phyloP scores from a whole-genome alignment of 2,329 filamentous ascomycete genomes.

The Byssothecium circinans region DNA sequence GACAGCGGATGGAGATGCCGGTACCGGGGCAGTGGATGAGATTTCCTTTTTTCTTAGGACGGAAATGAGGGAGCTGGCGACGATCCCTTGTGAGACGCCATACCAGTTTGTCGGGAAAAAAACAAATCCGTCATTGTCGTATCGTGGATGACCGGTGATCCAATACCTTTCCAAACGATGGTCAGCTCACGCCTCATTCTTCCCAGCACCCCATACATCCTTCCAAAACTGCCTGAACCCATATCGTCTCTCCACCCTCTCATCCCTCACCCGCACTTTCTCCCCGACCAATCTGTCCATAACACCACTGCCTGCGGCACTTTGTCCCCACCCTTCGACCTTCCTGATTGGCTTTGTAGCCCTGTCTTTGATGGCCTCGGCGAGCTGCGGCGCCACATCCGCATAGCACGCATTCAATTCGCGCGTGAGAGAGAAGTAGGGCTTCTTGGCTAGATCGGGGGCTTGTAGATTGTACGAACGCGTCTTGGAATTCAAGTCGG shows the following conservation, averaged over 20 bases:
- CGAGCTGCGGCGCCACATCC: conserved; percentile 77
- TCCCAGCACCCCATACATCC: conserved; percentile 63
- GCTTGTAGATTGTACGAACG: conserved; percentile 95
- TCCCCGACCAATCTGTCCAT: conserved; percentile 62
- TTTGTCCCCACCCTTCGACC: conserved; percentile 40
- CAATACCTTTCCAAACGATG: neutral
- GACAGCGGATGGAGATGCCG: too few species aligned
- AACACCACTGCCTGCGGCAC: conserved; percentile 53
- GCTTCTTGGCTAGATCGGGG: conserved; percentile 87
- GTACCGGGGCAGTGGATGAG: too few species aligned
- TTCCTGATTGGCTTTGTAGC: conserved; percentile 55
- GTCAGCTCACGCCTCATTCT: too few species aligned
- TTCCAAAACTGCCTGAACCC: conserved; percentile 88
- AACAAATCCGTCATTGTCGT: too few species aligned
- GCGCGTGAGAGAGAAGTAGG: conserved; percentile 81
- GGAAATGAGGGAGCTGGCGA: too few species aligned
- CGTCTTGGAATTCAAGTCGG: conserved; percentile 75
- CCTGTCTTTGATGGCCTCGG: conserved; percentile 70
- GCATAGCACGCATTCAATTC: conserved; percentile 82
- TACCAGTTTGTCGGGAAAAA: too few species aligned
- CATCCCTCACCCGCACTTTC: conserved; percentile 70
- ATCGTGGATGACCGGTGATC: too few species aligned
- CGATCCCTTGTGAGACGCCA: too few species aligned
- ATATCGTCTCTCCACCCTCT: conserved; percentile 69
- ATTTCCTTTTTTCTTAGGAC: too few species aligned